These are phyloP conservation scores for Xylariaceae sp. DNA, from an alignment of 2,329 filamentous ascomycete genomes.

Conservation along the genomic window DNA sequence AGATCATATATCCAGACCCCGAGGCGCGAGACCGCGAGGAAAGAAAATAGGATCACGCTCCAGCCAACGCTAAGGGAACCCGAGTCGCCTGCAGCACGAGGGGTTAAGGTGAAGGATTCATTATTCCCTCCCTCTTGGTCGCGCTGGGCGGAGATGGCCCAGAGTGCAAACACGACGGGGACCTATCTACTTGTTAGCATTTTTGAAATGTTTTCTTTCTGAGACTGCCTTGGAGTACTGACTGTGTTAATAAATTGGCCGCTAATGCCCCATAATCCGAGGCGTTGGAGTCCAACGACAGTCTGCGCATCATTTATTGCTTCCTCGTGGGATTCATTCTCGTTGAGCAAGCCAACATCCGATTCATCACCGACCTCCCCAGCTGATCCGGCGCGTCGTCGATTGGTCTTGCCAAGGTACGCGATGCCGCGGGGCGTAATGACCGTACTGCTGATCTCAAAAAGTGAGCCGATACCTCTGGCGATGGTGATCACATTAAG, in stretches of 20 bases:
- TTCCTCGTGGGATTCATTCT: constrained; percentile 10
- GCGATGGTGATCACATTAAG: constrained; percentile 54
- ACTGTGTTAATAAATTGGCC: constrained; percentile 50
- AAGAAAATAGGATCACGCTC: constrained; percentile 46
- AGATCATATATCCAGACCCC: constrained; percentile 53
- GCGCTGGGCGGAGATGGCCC: constrained; percentile 36
- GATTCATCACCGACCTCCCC: constrained; percentile 36
- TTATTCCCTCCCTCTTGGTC: constrained; percentile 17
- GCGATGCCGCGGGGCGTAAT: constrained; percentile 56
- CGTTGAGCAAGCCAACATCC: constrained; percentile 16
- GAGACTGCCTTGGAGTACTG: constrained; percentile 5
- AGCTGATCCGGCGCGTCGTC: constrained; percentile 23
- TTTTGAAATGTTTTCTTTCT: not conserved
- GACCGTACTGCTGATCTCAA: constrained; percentile 61
- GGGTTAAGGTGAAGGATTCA: constrained; percentile 13
- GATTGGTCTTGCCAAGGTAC: constrained; percentile 41
- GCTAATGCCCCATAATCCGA: constrained; percentile 50
- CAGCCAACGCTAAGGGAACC: constrained; percentile 31
- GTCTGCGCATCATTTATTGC: constrained; percentile 31
- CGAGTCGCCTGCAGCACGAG: constrained; percentile 2
- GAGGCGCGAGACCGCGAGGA: constrained; percentile 49
- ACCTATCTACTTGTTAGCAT: constrained; percentile 32
- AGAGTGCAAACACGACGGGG: constrained; percentile 44
- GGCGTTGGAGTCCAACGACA: constrained; percentile 42
- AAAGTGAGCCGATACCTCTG: constrained; percentile 52